Evolutionary conservation across 169 alveolate species (phyloP).

Genomic region (Plasmodium ovale): DNA sequence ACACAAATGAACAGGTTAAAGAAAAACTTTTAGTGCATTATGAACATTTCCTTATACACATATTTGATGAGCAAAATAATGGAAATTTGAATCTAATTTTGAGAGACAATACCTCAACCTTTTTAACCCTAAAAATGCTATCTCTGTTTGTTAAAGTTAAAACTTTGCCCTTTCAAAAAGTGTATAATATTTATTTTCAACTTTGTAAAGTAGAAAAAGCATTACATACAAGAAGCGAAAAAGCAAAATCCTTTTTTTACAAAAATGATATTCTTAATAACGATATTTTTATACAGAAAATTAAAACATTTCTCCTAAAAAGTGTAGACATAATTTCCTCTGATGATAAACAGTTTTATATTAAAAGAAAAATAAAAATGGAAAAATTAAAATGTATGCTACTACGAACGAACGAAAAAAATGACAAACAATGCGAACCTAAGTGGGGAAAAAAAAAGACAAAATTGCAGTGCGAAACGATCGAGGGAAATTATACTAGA

Average conservation of each 20-base stretch:
- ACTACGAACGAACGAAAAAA: not conserved
- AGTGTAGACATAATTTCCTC: conserved; percentile 23
- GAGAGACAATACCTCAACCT: conserved; percentile 14
- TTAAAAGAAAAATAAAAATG: not conserved
- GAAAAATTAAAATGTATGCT: not conserved
- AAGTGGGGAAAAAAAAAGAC: not conserved
- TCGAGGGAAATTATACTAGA: too few relatives aligned
- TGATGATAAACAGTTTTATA: not conserved
- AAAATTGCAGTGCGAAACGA: too few relatives aligned
- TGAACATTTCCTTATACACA: conserved; percentile 39
- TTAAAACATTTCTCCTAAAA: conserved; percentile 37
- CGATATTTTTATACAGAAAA: conserved; percentile 17
- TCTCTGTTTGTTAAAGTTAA: conserved; percentile 27
- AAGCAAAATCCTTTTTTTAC: conserved; percentile 11
- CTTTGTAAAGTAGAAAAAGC: conserved; percentile 2
- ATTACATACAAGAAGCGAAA: conserved; percentile 6
- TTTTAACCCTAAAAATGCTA: conserved; percentile 50
- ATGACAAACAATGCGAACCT: too few relatives aligned
- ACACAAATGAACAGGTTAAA: conserved; percentile 40
- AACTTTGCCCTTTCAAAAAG: conserved; percentile 34
- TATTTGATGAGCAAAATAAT: conserved; percentile 27
- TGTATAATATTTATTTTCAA: conserved; percentile 61
- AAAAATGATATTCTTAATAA: conserved; percentile 28
- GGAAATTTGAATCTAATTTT: conserved; percentile 44
- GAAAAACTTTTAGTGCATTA: conserved; percentile 31